Conservation (phyloP, 768 basidiomycete species). For the Suillus ampliporus region DNA sequence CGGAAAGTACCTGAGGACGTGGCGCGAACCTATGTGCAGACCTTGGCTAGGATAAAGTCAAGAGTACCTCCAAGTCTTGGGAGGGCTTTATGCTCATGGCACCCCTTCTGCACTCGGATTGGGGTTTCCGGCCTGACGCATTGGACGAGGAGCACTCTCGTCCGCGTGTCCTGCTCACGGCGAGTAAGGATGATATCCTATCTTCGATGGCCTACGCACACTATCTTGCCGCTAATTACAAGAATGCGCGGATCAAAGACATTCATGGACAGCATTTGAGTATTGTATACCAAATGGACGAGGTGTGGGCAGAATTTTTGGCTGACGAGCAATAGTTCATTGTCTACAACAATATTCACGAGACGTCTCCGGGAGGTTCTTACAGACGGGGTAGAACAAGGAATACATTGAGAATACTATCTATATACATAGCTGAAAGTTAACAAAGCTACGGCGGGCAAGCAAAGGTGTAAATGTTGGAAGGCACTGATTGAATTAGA, state of each 20-base stretch:
- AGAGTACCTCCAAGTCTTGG: conserved; percentile 57
- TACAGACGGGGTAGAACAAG: conserved; percentile 12
- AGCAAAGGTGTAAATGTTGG: conserved; percentile 27
- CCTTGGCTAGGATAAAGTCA: conserved; percentile 46
- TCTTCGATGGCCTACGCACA: conserved; percentile 49
- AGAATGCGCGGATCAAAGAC: conserved; percentile 46
- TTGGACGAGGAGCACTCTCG: conserved; percentile 52
- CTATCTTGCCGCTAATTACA: conserved; percentile 55
- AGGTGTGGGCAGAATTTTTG: conserved; percentile 49
- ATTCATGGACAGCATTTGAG: conserved; percentile 58
- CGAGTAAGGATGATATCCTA: conserved; percentile 48
- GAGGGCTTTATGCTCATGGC: conserved; percentile 54
- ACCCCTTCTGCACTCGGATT: conserved; percentile 52
- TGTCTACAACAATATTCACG: not conserved
- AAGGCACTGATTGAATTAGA: conserved; percentile 28
- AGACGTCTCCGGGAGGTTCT: not conserved
- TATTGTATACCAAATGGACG: conserved; percentile 49
- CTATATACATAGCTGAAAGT: conserved; percentile 2
- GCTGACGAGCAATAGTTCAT: conserved; percentile 15
- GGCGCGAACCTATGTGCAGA: too few species aligned
- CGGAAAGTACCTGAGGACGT: conserved; percentile 49
- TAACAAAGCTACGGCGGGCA: not conserved
- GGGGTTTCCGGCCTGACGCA: conserved; percentile 51
- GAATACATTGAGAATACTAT: too few species aligned
- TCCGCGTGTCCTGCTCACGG: conserved; percentile 52